Evolutionary conservation across 345 rosid genomes (phyloP).

Genomic region (Crucihimalaya himalaica): DNA sequence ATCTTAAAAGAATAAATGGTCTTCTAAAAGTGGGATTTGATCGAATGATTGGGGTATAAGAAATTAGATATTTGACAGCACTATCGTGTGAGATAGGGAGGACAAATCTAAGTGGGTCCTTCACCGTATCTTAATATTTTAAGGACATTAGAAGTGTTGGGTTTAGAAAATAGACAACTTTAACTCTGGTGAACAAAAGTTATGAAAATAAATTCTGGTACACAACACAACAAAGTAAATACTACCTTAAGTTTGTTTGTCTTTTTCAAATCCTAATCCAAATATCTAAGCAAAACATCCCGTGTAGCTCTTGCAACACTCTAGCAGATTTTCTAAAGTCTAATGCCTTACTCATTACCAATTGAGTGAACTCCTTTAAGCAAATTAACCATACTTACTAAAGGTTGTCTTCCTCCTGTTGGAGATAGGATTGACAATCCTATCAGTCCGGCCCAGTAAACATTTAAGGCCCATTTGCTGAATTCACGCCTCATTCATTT

Average conservation of each 20-base stretch:
- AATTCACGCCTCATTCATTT: too few relatives aligned
- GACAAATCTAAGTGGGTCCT: slow-evolving; percentile 38
- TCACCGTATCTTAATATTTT: slow-evolving; percentile 24
- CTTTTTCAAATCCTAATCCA: background rate
- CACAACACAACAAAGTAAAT: background rate
- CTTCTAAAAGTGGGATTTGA: slow-evolving; percentile 8
- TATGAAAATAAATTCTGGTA: background rate
- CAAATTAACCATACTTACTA: background rate
- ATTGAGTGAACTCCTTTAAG: background rate
- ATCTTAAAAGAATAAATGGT: background rate
- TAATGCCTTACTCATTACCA: background rate
- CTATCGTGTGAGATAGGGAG: slow-evolving; percentile 18
- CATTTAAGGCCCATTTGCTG: too few relatives aligned
- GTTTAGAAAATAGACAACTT: slow-evolving; percentile 20
- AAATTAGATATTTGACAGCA: slow-evolving; percentile 23
- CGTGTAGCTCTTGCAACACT: background rate
- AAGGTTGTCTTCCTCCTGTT: too few relatives aligned
- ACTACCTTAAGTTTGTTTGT: background rate
- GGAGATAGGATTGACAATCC: too few relatives aligned
- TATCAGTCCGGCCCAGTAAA: too few relatives aligned
- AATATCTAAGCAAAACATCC: background rate
- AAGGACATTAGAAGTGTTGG: slow-evolving; percentile 15
- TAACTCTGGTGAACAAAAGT: background rate
- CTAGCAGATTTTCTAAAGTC: background rate
- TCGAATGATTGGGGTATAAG: slow-evolving; percentile 20